These are phyloP conservation scores for Neofusicoccum sp. DNA, from an alignment of 2,329 filamentous ascomycete genomes.

Conservation along the genomic window DNA sequence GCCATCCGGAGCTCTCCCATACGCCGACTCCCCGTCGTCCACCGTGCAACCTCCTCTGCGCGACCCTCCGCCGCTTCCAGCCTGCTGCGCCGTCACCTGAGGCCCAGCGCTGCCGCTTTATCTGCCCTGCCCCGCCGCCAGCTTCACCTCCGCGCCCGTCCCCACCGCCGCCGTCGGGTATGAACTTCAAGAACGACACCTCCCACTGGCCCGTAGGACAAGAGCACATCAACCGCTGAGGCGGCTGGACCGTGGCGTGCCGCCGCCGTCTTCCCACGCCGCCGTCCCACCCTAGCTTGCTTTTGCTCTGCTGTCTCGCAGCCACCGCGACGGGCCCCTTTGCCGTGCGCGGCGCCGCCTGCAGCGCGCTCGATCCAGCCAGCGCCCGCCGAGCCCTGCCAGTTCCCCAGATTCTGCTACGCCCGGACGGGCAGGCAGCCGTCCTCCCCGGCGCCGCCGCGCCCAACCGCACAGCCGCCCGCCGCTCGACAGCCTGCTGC, in stretches of 20 bases:
- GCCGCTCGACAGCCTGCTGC: background rate
- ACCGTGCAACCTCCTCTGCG: slow-evolving; percentile 4
- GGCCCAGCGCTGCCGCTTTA: slow-evolving; percentile 7
- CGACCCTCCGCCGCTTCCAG: background rate
- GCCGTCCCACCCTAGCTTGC: slow-evolving; percentile 6
- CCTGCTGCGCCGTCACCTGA: background rate
- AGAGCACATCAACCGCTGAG: slow-evolving; percentile 45
- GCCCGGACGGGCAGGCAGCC: slow-evolving; percentile 5
- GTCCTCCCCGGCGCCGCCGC: background rate
- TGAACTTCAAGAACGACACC: slow-evolving; percentile 44
- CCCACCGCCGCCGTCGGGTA: slow-evolving; percentile 26
- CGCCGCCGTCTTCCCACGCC: no score
- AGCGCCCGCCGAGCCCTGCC: background rate
- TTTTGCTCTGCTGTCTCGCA: slow-evolving; percentile 12
- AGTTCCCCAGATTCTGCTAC: slow-evolving; percentile 11
- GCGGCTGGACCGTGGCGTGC: no score
- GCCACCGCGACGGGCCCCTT: background rate
- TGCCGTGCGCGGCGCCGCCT: background rate
- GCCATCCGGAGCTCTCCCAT: background rate
- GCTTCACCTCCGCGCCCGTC: background rate
- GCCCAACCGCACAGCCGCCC: background rate
- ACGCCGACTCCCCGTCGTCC: background rate
- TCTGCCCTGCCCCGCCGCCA: background rate
- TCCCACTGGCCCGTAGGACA: slow-evolving; percentile 47
- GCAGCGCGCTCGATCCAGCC: slow-evolving; percentile 12